phyloP scores from a whole-genome alignment of 106 monocot genomes.

The Gastrodia elata region DNA sequence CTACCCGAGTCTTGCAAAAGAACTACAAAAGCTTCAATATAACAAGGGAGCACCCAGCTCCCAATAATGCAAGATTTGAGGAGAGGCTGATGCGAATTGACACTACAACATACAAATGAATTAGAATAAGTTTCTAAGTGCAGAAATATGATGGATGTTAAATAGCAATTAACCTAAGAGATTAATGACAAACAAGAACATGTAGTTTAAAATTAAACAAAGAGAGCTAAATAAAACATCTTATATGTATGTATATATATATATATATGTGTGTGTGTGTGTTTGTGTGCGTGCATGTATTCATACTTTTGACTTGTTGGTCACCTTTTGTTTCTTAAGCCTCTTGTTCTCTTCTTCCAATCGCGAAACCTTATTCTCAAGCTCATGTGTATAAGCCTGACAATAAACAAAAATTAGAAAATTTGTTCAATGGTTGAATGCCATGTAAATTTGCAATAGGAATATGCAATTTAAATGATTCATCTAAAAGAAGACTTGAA shows the following conservation, averaged over 20 bases:
- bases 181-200: neutral
- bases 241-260: no score
- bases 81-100: neutral
- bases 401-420: neutral
- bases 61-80: neutral
- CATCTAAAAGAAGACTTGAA: neutral
- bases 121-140: neutral
- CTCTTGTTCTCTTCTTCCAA: slow-evolving; percentile 89
- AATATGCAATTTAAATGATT: neutral
- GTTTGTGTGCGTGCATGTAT: no score
- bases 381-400: slow-evolving; percentile 91
- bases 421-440: neutral
- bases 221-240: no score
- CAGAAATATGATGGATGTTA: no score
- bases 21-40: neutral
- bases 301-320: no score
- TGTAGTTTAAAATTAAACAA: neutral
- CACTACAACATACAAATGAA: neutral
- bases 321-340: slow-evolving; percentile 76
- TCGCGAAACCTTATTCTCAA: slow-evolving; percentile 82
- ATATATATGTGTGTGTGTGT: no score
- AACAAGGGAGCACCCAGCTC: neutral
- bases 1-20: neutral
- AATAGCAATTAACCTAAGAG: neutral
- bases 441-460: neutral